These are phyloP conservation scores for Tuber aestivum DNA, from an alignment of 495 filamentous ascomycete genomes.

Conservation along the genomic window DNA sequence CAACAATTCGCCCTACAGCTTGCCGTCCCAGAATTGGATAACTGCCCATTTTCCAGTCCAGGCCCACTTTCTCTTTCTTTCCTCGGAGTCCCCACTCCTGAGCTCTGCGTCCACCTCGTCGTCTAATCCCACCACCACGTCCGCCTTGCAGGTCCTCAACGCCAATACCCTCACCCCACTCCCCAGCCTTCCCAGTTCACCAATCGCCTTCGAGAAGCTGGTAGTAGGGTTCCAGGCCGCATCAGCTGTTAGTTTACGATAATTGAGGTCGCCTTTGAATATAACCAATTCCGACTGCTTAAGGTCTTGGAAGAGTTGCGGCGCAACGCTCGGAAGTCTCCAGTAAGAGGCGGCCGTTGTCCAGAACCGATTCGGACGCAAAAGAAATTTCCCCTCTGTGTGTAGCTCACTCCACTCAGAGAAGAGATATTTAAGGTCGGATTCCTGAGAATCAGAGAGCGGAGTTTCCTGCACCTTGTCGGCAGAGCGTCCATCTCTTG, in stretches of 20 bases:
- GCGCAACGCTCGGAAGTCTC: constrained; percentile 65
- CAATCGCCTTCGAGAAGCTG: constrained; percentile 77
- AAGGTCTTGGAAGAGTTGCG: constrained; percentile 69
- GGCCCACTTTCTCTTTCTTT: constrained; percentile 79
- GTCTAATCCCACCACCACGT: constrained; percentile 84
- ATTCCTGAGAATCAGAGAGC: constrained; percentile 61
- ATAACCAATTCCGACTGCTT: constrained; percentile 80
- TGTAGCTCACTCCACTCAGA: constrained; percentile 72
- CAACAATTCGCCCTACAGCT: constrained; percentile 44
- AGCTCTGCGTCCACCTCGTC: constrained; percentile 75
- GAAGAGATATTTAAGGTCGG: constrained; percentile 69
- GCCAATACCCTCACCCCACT: constrained; percentile 77
- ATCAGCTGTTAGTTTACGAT: constrained; percentile 82
- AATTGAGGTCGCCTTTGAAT: constrained; percentile 96
- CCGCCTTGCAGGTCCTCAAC: constrained; percentile 90
- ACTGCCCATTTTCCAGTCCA: constrained; percentile 98
- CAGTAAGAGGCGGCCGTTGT: constrained; percentile 78
- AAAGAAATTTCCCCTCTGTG: constrained; percentile 68
- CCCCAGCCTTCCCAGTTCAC: constrained; percentile 64
- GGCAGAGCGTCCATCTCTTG: constrained; percentile 52
- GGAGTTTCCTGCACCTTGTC: constrained; percentile 56
- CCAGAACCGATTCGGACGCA: constrained; percentile 85
- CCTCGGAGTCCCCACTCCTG: constrained; percentile 61
- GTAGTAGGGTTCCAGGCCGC: constrained; percentile 83
- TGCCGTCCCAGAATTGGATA: constrained; percentile 76